Percentiles rank a stretch among this genome's conserved stretches.
Conservation (phyloP, 1,139 yeast genomes). For the Debaryomyces singareniensis region DNA sequence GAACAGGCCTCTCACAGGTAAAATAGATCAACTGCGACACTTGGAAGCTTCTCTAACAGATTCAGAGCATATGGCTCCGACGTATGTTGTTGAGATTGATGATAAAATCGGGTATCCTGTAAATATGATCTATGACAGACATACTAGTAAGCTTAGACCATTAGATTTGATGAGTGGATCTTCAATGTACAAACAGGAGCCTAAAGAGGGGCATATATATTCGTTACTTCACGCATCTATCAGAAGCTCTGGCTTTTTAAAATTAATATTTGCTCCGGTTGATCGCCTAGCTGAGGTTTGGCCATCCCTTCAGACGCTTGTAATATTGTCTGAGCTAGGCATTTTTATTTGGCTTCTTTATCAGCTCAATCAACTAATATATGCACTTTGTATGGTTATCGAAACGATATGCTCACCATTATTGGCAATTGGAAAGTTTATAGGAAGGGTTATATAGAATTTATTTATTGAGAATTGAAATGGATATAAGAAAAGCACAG, state of each 20-base stretch:
- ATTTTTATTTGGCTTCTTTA: conserved; percentile 40
- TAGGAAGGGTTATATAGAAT: conserved; percentile 37
- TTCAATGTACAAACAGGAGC: too few species aligned
- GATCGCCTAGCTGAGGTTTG: conserved; percentile 34
- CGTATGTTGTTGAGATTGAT: too few species aligned
- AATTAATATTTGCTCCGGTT: conserved; percentile 36
- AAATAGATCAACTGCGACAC: too few species aligned
- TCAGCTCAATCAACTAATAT: conserved; percentile 37
- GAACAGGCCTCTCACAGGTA: too few species aligned
- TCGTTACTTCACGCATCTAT: conserved; percentile 26
- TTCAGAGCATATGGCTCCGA: too few species aligned
- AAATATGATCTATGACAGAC: too few species aligned
- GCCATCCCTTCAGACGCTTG: conserved; percentile 35
- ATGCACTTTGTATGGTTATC: conserved; percentile 43
- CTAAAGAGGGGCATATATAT: too few species aligned
- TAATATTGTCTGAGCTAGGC: conserved; percentile 31
- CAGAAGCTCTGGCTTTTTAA: conserved; percentile 32
- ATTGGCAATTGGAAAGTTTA: conserved; percentile 41
- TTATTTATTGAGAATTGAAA: too few species aligned
- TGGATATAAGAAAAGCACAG: too few species aligned
- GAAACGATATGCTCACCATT: conserved; percentile 45
- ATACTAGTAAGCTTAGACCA: too few species aligned
- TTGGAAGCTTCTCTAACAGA: too few species aligned
- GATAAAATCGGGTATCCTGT: not conserved
- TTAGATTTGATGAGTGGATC: too few species aligned